Evolutionary conservation across 164 flowering plant genomes (phyloP).

Genomic region (Akebia trifoliata): DNA sequence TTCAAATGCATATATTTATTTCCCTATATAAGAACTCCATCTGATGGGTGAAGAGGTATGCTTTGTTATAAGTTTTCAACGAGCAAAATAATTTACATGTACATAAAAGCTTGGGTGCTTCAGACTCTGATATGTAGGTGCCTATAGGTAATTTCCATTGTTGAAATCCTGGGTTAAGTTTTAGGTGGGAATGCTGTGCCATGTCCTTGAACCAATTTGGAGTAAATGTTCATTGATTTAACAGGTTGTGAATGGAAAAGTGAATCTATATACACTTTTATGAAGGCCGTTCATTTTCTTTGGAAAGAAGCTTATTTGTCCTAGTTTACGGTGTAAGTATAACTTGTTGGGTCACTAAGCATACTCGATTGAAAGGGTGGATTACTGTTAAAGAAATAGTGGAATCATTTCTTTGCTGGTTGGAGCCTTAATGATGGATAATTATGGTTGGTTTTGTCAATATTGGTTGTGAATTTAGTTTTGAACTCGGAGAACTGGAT

Average conservation of each 20-base stretch:
- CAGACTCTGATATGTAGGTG: not conserved
- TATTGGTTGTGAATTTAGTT: no score
- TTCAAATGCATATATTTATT: conserved; percentile 12
- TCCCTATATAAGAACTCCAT: conserved; percentile 6
- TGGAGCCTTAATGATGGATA: not conserved
- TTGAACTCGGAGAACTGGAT: not conserved
- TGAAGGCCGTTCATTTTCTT: no score
- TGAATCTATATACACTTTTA: no score
- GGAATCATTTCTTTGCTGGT: not conserved
- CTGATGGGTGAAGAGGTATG: conserved; percentile 17
- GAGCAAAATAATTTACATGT: conserved; percentile 2
- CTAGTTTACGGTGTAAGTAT: not conserved
- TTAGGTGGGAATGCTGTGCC: not conserved
- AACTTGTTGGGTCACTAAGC: conserved; percentile 1
- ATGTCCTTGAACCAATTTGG: conserved; percentile 1
- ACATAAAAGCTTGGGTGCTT: conserved; percentile 2
- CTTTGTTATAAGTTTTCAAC: conserved; percentile 8
- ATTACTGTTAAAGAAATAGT: not conserved
- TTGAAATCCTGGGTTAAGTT: conserved; percentile 6
- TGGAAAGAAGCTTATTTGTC: not conserved
- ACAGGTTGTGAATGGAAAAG: not conserved
- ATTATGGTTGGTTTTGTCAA: no score
- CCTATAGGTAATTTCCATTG: not conserved
- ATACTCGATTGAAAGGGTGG: conserved; percentile 3
- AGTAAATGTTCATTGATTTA: not conserved